Conservation (phyloP, 1,284 basidiomycete species). For the Marasmius sp. region DNA sequence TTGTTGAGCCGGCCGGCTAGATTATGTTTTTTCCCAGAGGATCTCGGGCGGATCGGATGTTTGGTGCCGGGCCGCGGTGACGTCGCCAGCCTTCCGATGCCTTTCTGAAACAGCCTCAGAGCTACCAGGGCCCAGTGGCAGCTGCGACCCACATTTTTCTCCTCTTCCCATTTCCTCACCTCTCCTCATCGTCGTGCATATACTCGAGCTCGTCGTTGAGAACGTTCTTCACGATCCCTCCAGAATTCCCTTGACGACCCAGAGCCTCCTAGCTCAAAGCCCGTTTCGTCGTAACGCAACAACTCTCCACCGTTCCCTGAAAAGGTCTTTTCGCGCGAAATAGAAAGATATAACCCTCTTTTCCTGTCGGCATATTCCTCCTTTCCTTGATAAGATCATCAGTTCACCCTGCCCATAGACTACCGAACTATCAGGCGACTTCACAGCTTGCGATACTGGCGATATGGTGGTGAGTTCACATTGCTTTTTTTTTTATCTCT, state of each 20-base stretch:
- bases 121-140: neutral
- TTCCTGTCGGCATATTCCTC: too few relatives aligned
- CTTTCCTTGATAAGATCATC: neutral
- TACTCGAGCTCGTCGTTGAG: neutral
- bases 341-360: too few relatives aligned
- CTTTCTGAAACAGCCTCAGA: too few relatives aligned
- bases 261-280: neutral
- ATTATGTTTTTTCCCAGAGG: too few relatives aligned
- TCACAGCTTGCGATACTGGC: neutral
- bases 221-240: neutral
- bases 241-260: neutral
- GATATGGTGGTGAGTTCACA: slow-evolving; percentile 9
- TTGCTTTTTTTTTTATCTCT: neutral
- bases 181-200: neutral
- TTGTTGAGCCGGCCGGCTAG: too few relatives aligned
- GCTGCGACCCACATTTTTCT: neutral
- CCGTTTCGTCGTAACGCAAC: neutral
- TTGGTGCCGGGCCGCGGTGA: too few relatives aligned
- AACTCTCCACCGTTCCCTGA: too few relatives aligned
- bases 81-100: too few relatives aligned
- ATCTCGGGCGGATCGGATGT: too few relatives aligned
- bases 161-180: neutral
- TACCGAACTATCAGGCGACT: neutral
- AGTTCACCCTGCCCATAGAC: neutral
- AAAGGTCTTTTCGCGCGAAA: too few relatives aligned